A percentile compares a stretch with the other conserved stretches of the same genome.
phyloP scores from a whole-genome alignment of 257 asterid species.

The Solanum lycopersicoides region DNA sequence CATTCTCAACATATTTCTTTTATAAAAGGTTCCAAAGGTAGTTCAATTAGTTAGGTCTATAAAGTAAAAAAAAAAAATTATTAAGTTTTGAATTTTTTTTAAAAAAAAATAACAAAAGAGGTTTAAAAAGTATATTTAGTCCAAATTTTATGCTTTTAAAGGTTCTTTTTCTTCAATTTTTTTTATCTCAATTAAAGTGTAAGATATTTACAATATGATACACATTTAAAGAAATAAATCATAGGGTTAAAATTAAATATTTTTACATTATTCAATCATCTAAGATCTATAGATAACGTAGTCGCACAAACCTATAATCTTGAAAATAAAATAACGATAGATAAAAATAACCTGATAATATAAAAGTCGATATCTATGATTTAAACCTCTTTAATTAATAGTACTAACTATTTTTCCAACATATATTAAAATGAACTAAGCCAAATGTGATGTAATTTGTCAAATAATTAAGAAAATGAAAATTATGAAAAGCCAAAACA shows the following conservation, averaged over 20 bases:
- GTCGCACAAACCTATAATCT: rapidly evolving
- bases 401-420: neutral
- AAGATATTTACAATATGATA: neutral
- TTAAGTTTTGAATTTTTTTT: neutral
- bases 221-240: neutral
- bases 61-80: neutral
- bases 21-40: neutral
- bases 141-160: neutral
- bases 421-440: neutral
- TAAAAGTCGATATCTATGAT: neutral
- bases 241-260: neutral
- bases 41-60: neutral
- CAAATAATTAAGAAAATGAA: neutral
- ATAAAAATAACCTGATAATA: neutral
- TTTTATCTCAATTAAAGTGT: neutral
- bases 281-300: neutral
- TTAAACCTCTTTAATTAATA: neutral
- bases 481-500: neutral
- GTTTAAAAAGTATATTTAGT: neutral
- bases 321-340: neutral
- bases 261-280: neutral
- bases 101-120: neutral
- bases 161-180: neutral
- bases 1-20: neutral
- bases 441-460: neutral